Base-by-base conservation (phyloP, 805 yeast genomes). In the Ogataea ramenticola region DNA sequence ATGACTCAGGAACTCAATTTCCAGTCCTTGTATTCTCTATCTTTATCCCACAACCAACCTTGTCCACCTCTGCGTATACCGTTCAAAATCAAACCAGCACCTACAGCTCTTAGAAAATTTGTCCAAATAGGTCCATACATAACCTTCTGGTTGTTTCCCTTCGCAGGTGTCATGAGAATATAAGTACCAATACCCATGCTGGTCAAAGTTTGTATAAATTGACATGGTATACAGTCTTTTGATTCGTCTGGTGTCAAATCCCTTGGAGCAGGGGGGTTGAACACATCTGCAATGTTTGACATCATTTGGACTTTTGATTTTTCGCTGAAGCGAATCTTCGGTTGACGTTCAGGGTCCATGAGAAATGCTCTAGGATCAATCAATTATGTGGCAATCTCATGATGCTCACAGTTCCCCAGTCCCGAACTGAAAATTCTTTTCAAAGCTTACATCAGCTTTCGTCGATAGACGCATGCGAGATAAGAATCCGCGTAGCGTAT, bases 11-110 rank as follows among this genome's bases (percentile, higher is more conserved):
- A 10, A 19, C 22, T 14, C 17, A 55, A 45, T 17, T 43, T 53
- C 22, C 50, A 49, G 5, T 50, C 45, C 35, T 53, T 55, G 42
- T 57, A 58, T 29, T 53, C 54, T 37, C 64, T 59, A 39, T 64
- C 55, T 36, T 50, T 61, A 45, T 68, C 70, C 81, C 80, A 76
- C 10, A 74, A 47, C 73, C 72, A 74, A 3, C 81, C 82, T 52
- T 84, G 86, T 6, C 77, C 74, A 1, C 83, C 83, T 46, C 93
- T 68, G 48, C 72, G 74, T 11, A 78, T 40, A 0, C 90, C 95
- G 43, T 77, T 71, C 0, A 68, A 67, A 1, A 84, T 52, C 40
- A 86, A 59, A 0, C 68, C 73, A 0, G 65, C 67, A 4, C 93
- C 95, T 9, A 71, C 54, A 0, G 70, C 66, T 36, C 79, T 70